Evolutionary conservation across 2,329 filamentous ascomycete species (phyloP), one percentile per base, ranked within the genome.

Genomic region (Aspergillus quadricinctus): DNA sequence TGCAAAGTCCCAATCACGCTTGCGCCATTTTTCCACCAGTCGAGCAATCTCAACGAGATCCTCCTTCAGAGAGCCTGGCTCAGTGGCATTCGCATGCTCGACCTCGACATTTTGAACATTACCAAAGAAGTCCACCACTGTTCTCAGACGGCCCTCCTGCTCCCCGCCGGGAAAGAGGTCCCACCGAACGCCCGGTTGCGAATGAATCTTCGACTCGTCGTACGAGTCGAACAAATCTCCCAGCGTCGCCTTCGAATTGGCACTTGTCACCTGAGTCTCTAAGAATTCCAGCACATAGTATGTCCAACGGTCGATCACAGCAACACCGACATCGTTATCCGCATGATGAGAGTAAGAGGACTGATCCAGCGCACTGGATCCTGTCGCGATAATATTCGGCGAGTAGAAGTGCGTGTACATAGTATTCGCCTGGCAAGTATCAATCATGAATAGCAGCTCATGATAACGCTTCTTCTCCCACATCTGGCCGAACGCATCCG

Each of bases 381-480:
- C 94, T 0, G 95, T 99, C 0, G 94, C 94, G 68, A 99, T 92
- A 67, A 99, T 97, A 69, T 97, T 97, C 49, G 93, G 93, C 4
- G 92, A 96, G 80, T 99, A 99, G 69, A 99, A 90, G 67, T 96
- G 93, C 71, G 88, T 93, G 78, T 96, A 99, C 92, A 99, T 97
- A 31, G 94, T 99, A 74, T 99, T 99, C 54, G 94, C 94, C 78
- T 99, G 94, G 78, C 94, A 99, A 0, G 94, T 99, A 74, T 99
- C 94, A 76, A 99, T 99, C 94, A 99, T 99, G 80, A 99, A 99
- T 56, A 99, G 84, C 65, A 99, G 87, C 76, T 99, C 94, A 73
- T 97, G 90, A 75, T 97, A 99, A 80, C 94, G 88, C 79, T 95
- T 95, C 85, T 99, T 99, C 82, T 99, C 94, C 90, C 92, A 97